Evolutionary conservation across 768 basidiomycete species (phyloP).

Genomic region (Nevesoporus exiguus): DNA sequence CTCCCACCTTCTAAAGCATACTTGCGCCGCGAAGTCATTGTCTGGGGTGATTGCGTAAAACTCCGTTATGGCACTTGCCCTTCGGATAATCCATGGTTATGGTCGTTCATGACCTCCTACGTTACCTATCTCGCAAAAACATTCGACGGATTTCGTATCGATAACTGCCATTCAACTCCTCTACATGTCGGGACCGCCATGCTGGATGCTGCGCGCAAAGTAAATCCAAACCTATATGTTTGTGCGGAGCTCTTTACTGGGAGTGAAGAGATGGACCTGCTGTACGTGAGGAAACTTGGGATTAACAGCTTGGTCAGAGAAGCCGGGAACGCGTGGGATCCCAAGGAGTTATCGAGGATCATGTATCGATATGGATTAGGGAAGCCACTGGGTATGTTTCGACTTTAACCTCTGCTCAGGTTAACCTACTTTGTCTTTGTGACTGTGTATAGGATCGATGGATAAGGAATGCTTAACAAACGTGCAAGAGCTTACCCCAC

Average conservation of each 20-base stretch:
- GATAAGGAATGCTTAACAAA: slow-evolving; percentile 80
- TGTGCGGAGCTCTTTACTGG: slow-evolving; percentile 98
- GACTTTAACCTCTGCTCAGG: neutral
- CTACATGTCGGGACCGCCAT: slow-evolving; percentile 93
- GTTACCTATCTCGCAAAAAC: slow-evolving; percentile 72
- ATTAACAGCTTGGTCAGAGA: slow-evolving; percentile 94
- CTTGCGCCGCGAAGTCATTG: slow-evolving; percentile 92
- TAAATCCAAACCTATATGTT: slow-evolving; percentile 91
- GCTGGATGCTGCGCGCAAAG: slow-evolving; percentile 85
- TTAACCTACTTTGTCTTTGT: neutral
- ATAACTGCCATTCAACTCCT: slow-evolving; percentile 98
- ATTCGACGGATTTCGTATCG: slow-evolving; percentile 96
- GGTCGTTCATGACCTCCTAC: slow-evolving; percentile 87
- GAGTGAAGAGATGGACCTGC: slow-evolving; percentile 85
- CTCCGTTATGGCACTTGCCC: slow-evolving; percentile 85
- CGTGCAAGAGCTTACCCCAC: slow-evolving; percentile 72
- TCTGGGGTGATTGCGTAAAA: slow-evolving; percentile 98
- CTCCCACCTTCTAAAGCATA: slow-evolving; percentile 90
- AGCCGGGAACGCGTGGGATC: slow-evolving; percentile 86
- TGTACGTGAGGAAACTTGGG: slow-evolving; percentile 89
- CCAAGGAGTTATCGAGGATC: slow-evolving; percentile 86
- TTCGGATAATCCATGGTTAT: slow-evolving; percentile 88
- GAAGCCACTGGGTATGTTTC: slow-evolving; percentile 78
- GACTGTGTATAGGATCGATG: slow-evolving; percentile 71
- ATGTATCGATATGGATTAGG: slow-evolving; percentile 88